Conservation (phyloP, 2,329 filamentous ascomycete genomes). For the Pseudocercospora macadamiae region DNA sequence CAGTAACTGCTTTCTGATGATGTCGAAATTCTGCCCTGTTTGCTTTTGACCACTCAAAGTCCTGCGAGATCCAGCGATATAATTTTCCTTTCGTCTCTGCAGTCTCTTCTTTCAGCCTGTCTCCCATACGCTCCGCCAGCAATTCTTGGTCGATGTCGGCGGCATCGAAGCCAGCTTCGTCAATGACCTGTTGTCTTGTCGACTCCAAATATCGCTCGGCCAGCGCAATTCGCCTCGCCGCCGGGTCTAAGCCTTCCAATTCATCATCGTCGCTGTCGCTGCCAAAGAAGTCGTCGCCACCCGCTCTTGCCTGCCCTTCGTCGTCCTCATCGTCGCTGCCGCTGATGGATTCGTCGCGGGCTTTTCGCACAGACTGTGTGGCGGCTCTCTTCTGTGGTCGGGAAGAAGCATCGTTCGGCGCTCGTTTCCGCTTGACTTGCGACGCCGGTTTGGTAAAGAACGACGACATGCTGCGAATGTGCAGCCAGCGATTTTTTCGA, state of each 20-base stretch:
- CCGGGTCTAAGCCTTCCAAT: conserved; percentile 84
- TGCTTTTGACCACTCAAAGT: conserved; percentile 70
- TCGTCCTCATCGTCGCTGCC: conserved; percentile 77
- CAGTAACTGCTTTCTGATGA: conserved; percentile 77
- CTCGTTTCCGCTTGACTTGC: conserved; percentile 80
- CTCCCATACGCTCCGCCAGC: conserved; percentile 65
- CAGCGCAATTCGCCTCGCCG: conserved; percentile 80
- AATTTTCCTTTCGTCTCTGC: conserved; percentile 88
- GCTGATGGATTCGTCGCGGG: conserved; percentile 79
- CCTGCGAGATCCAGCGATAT: conserved; percentile 76
- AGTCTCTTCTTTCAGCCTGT: conserved; percentile 87
- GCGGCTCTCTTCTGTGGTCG: conserved; percentile 49
- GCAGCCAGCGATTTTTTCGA: not conserved
- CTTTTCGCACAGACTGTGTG: conserved; percentile 47
- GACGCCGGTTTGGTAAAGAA: conserved; percentile 91
- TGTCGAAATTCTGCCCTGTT: conserved; percentile 74
- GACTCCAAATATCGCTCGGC: conserved; percentile 94
- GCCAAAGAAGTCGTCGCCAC: conserved; percentile 43
- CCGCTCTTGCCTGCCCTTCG: conserved; percentile 39
- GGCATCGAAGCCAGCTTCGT: conserved; percentile 87
- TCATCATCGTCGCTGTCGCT: conserved; percentile 63
- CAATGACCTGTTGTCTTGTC: conserved; percentile 71
- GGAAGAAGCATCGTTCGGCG: conserved; percentile 56
- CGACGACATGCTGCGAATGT: conserved; percentile 71
- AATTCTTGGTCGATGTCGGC: conserved; percentile 90